Evolutionary conservation across 805 yeast species (phyloP), one percentile per base, ranked within the genome.

Genomic region (Candida corydali): DNA sequence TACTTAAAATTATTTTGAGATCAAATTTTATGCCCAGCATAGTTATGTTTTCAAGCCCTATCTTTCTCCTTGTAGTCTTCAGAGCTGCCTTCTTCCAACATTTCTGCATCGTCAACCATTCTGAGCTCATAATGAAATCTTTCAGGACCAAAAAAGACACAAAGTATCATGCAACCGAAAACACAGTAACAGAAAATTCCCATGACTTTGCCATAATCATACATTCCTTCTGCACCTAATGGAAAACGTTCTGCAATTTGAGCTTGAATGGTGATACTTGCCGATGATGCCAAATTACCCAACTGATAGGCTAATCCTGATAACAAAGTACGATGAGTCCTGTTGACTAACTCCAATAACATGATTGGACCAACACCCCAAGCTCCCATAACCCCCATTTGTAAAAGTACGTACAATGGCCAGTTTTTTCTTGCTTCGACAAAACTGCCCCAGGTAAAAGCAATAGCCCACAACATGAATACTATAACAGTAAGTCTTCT

Each of bases 291-390:
- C 51, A 80, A 65, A 59, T 80, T 80, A 63, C 86, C 86, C 46
- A 80, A 61, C 55, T 80, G 86, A 54, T 80, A 80, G 16, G 82
- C 66, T 23, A 71, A 69, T 52, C 86, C 86, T 29, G 75, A 72
- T 36, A 78, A 75, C 41, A 80, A 76, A 7, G 85, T 69, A 56
- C 80, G 68, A 60, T 73, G 77, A 41, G 75, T 76, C 15, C 81
- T 79, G 39, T 80, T 80, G 27, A 82, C 69, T 43, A 80, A 63
- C 55, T 78, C 84, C 3, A 78, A 65, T 37, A 80, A 59, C 55
- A 78, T 82, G 40, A 77, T 66, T 37, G 85, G 85, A 37, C 74
- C 65, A 28, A 77, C 78, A 47, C 85, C 85, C 80, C 82, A 80
- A 18, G 80, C 77, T 49, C 85, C 85, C 59, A 78, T 83, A 36